Evolutionary conservation across 495 filamentous ascomycete species (phyloP).

Genomic region (Penicillium coffeae): DNA sequence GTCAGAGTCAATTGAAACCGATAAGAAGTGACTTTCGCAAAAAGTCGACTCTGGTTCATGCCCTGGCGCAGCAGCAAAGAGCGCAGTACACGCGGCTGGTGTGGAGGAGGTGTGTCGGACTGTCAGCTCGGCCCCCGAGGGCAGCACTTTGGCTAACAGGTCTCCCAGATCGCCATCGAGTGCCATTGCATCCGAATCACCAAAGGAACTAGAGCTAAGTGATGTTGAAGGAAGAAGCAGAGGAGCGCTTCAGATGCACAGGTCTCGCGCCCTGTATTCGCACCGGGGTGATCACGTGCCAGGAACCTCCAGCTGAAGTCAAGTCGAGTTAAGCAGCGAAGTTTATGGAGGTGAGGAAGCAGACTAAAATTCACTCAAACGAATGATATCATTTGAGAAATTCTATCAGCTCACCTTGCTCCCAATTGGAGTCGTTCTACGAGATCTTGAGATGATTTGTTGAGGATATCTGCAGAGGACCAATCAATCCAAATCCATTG

Average conservation of each 20-base stretch:
- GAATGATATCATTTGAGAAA: too few relatives aligned
- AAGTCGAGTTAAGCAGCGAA: too few relatives aligned
- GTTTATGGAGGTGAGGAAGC: too few relatives aligned
- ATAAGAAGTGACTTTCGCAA: conserved; percentile 83
- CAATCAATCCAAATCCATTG: too few relatives aligned
- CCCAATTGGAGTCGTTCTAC: too few relatives aligned
- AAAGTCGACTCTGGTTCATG: conserved; percentile 69
- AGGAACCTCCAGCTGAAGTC: too few relatives aligned
- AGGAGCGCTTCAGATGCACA: conserved; percentile 11
- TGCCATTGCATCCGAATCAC: conserved; percentile 21
- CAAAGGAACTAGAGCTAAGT: conserved; percentile 22
- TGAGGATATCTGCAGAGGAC: too few relatives aligned
- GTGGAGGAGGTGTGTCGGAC: conserved; percentile 88
- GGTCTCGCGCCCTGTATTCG: conserved; percentile 10
- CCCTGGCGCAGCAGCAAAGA: conserved; percentile 76
- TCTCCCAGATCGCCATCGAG: conserved; percentile 37
- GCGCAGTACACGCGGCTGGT: conserved; percentile 62
- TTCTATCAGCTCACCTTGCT: too few relatives aligned
- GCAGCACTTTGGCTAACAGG: conserved; percentile 65
- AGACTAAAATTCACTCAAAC: too few relatives aligned
- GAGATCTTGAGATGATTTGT: too few relatives aligned
- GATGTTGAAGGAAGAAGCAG: conserved; percentile 15
- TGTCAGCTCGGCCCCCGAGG: conserved; percentile 63
- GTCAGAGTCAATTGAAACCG: conserved; percentile 56
- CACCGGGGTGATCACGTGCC: conserved; percentile 20